Percentiles rank a stretch among this genome's conserved stretches.
phyloP scores from a whole-genome alignment of 352 stramenopile genomes.

The Pythium sp. region DNA sequence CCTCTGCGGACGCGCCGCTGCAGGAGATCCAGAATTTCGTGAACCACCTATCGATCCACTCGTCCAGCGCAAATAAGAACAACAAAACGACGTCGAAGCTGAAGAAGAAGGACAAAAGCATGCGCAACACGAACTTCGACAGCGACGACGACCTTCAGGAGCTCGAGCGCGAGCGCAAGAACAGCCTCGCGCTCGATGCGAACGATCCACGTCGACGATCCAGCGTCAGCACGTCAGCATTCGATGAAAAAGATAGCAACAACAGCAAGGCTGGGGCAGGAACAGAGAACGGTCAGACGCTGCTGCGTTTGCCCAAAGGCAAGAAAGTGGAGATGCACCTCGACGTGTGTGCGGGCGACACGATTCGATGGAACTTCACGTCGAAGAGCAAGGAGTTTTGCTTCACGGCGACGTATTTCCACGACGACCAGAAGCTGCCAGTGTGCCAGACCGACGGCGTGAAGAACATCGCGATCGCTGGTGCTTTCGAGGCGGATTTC shows the following conservation, averaged over 20 bases:
- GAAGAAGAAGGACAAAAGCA: conserved; percentile 31
- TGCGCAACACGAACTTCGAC: conserved; percentile 34
- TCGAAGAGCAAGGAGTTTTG: conserved; percentile 59
- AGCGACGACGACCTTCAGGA: conserved; percentile 22
- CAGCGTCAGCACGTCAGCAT: not conserved
- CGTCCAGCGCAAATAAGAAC: conserved; percentile 20
- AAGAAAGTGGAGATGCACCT: conserved; percentile 81
- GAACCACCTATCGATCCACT: conserved; percentile 39
- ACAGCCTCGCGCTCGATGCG: not conserved
- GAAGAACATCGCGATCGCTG: conserved; percentile 61
- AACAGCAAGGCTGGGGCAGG: conserved; percentile 9
- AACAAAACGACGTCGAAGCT: not conserved
- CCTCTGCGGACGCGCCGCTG: conserved; percentile 32
- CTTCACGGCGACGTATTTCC: conserved; percentile 59
- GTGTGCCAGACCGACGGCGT: conserved; percentile 60
- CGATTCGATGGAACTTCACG: conserved; percentile 58
- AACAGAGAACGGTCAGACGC: conserved; percentile 1
- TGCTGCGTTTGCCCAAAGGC: conserved; percentile 49
- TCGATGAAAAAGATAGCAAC: not conserved
- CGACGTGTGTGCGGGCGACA: conserved; percentile 62
- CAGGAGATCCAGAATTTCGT: conserved; percentile 59
- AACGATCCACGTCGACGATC: conserved; percentile 7
- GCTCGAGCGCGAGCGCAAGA: conserved; percentile 12
- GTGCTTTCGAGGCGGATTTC: conserved; percentile 42
- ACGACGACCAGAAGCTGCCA: conserved; percentile 44